phyloP scores from a whole-genome alignment of 2,329 filamentous ascomycete species.

The Phyllosticta citribraziliensis region DNA sequence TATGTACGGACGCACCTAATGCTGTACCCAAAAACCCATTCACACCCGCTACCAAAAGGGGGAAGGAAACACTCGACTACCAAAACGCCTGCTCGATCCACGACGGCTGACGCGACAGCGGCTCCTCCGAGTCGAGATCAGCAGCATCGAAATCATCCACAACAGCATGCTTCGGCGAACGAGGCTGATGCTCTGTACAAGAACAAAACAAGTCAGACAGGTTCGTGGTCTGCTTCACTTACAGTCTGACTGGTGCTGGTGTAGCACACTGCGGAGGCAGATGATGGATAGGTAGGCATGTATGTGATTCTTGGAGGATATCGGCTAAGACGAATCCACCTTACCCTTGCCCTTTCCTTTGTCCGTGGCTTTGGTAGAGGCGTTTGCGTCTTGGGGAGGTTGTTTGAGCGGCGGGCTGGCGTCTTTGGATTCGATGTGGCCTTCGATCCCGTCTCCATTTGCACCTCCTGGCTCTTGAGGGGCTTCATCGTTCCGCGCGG shows the following conservation, averaged over 20 bases:
- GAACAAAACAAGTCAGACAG: not conserved
- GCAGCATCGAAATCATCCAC: not conserved
- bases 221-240: not conserved
- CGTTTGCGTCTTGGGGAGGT: not conserved
- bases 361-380: not conserved
- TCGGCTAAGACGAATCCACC: conserved; percentile 4
- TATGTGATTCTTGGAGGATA: not conserved
- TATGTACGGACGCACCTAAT: too few species aligned
- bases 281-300: not conserved
- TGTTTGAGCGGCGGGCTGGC: not conserved
- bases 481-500: not conserved
- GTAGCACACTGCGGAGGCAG: not conserved
- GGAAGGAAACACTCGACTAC: not conserved
- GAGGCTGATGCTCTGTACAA: not conserved
- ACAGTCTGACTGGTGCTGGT: not conserved
- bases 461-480: not conserved
- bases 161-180: not conserved
- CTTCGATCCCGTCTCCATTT: not conserved
- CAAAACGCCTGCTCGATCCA: conserved; percentile 3
- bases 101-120: not conserved
- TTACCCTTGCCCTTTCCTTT: conserved; percentile 10
- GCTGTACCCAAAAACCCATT: too few species aligned
- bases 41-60: too few species aligned
- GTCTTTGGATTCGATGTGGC: not conserved
- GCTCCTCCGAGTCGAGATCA: not conserved